phyloP scores from a whole-genome alignment of 768 basidiomycete genomes.

The Rhodotorula taiwanensis region DNA sequence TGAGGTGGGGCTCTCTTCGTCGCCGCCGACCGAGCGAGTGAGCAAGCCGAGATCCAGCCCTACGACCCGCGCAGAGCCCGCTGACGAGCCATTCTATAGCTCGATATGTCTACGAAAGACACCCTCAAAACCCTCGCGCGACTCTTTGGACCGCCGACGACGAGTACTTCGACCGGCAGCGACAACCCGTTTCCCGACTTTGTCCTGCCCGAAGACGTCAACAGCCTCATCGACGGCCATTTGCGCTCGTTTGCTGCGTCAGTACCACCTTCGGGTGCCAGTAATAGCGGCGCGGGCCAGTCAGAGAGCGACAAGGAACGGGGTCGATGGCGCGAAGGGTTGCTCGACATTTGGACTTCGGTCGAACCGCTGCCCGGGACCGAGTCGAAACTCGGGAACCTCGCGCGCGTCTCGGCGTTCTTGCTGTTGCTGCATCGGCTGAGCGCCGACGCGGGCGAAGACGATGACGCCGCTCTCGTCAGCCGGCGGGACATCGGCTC shows the following conservation, averaged over 20 bases:
- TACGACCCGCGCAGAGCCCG: too few species aligned
- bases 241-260: constrained; percentile 1
- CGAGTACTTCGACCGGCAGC: constrained; percentile 3
- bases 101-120: constrained; percentile 25
- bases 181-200: constrained; percentile 6
- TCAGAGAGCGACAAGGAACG: constrained; percentile 27
- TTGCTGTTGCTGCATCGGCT: constrained; percentile 24
- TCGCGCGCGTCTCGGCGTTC: constrained; percentile 30
- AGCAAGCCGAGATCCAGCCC: too few species aligned
- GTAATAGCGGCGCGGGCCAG: not conserved
- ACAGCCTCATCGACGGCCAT: not conserved
- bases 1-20: too few species aligned
- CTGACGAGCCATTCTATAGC: too few species aligned
- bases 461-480: constrained; percentile 33
- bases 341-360: constrained; percentile 26
- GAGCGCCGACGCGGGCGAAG: constrained; percentile 25
- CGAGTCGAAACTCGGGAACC: constrained; percentile 17
- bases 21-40: too few species aligned
- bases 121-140: constrained; percentile 11
- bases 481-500: constrained; percentile 18
- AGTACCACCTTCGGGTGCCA: not conserved
- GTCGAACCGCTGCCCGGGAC: constrained; percentile 30
- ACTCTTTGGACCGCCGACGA: constrained; percentile 19
- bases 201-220: not conserved
- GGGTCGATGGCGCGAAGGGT: constrained; percentile 21